Percentiles rank a stretch among this genome's conserved stretches.
These are phyloP conservation scores for Neocucurbitaria cava DNA, from an alignment of 2,329 filamentous ascomycete genomes.

Conservation along the genomic window DNA sequence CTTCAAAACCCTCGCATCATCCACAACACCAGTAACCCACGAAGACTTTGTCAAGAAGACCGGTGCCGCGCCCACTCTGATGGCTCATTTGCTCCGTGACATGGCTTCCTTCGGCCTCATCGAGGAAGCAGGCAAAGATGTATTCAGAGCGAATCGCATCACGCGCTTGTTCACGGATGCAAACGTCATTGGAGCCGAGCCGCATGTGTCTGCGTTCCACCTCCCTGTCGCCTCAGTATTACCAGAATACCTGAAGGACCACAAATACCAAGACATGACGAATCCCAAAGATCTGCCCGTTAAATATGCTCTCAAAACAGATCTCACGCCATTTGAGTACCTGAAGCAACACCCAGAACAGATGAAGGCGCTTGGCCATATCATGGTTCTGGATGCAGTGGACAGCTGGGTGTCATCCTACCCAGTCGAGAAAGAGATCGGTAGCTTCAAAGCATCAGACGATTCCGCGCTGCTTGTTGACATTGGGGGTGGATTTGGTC, in stretches of 20 bases:
- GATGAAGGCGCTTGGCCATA: slow-evolving; percentile 36
- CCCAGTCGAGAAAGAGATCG: slow-evolving; percentile 21
- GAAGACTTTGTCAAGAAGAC: slow-evolving; percentile 27
- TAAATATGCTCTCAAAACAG: slow-evolving; percentile 32
- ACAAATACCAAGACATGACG: slow-evolving; percentile 32
- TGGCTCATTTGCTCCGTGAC: slow-evolving; percentile 43
- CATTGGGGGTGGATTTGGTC: slow-evolving; percentile 43
- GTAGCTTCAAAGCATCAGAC: slow-evolving; percentile 12
- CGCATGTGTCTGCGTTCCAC: slow-evolving; percentile 31
- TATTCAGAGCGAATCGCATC: slow-evolving; percentile 37
- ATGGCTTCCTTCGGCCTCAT: slow-evolving; percentile 42
- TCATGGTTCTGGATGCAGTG: slow-evolving; percentile 34
- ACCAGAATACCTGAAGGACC: slow-evolving; percentile 40
- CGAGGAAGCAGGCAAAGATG: slow-evolving; percentile 34
- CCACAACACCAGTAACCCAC: slow-evolving; percentile 13
- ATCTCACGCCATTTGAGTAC: slow-evolving; percentile 38
- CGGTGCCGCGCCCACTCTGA: slow-evolving; percentile 32
- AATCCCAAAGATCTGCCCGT: slow-evolving; percentile 35
- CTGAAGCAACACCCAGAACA: slow-evolving; percentile 31
- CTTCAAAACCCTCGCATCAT: slow-evolving; percentile 23
- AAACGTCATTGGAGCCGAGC: slow-evolving; percentile 33
- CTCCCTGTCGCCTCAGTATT: slow-evolving; percentile 29
- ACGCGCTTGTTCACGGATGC: slow-evolving; percentile 37
- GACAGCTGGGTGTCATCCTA: slow-evolving; percentile 31
- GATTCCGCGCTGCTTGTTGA: slow-evolving; percentile 37